Base-by-base conservation (phyloP, 345 rosid species). In the Nephelium lappaceum region DNA sequence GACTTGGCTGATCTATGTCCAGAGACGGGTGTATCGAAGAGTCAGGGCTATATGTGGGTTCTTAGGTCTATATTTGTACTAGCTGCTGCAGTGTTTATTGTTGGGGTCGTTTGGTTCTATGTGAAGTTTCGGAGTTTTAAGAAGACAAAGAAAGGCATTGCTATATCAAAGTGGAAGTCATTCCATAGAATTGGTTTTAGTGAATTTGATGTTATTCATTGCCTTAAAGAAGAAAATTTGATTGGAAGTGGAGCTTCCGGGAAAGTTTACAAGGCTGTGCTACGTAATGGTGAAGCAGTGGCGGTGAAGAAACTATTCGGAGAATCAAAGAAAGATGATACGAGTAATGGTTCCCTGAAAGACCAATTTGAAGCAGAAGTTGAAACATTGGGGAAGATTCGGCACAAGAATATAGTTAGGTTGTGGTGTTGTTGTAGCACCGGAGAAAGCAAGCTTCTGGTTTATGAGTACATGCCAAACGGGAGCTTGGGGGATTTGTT, bases 381-480 rank as follows among this genome's bases (percentile, higher is more conserved):
- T 0, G 87, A 90, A 80, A 96, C 94, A 11, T 58, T 96, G 74
- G 99, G 99, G 61, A 96, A 83, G 80, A 96, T 96, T 16, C 86
- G 98, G 84, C 99, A 96, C 88, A 93, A 90, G 77, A 92, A 87
- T 75, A 96, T 94, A 0, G 98, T 96, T 57, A 93, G 90, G 70
- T 87, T 96, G 47, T 93, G 93, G 97, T 92, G 97, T 73, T 96
- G 98, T 74, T 90, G 86, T 80, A 90, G 74, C 69, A 81, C 84
- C 0, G 91, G 89, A 6, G 92, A 88, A 25, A 85, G 81, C 83
- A 92, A 88, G 82, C 87, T 95, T 77, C 79, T 95, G 83, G 97
- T 95, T 8, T 95, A 95, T 16, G 99, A 95, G 83, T 95, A 91
- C 69, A 92, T 95, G 97, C 93, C 92, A 12, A 93, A 93, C 70